A percentile compares a stretch with the other conserved stretches of the same genome.
phyloP scores from a whole-genome alignment of 2,329 filamentous ascomycete species.

The Fonsecaea erecta region DNA sequence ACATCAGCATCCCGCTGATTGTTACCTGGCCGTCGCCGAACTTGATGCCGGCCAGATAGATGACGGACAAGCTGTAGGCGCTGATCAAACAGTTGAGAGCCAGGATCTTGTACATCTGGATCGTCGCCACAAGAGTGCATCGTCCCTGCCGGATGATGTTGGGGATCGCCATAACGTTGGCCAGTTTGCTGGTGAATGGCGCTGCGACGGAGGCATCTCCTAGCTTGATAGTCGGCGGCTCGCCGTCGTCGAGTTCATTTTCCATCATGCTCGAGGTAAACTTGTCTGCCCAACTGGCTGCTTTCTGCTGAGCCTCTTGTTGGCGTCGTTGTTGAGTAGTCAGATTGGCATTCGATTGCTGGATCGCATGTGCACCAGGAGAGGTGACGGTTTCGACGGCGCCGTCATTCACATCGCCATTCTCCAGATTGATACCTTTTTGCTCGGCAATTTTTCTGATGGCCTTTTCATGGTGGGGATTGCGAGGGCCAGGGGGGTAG shows the following conservation, averaged over 20 bases:
- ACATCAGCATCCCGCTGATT: conserved; percentile 99
- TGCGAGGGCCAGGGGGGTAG: conserved; percentile 85
- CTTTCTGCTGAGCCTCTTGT: conserved; percentile 68
- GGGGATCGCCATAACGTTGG: conserved; percentile 93
- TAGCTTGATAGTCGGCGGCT: conserved; percentile 94
- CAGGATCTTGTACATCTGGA: conserved; percentile 99
- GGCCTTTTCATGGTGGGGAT: conserved; percentile 93
- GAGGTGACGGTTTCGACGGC: conserved; percentile 67
- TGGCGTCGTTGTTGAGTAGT: conserved; percentile 58
- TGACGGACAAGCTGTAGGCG: conserved; percentile 92
- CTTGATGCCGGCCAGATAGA: conserved; percentile 98
- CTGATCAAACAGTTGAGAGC: conserved; percentile 97
- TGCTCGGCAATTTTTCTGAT: conserved; percentile 81
- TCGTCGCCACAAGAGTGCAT: conserved; percentile 95
- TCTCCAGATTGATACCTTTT: conserved; percentile 62
- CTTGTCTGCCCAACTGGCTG: conserved; percentile 81
- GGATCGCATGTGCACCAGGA: conserved; percentile 65
- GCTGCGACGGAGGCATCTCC: conserved; percentile 96
- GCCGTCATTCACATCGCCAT: conserved; percentile 58
- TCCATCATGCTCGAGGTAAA: conserved; percentile 89
- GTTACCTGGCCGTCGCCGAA: conserved; percentile 98
- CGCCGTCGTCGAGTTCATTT: conserved; percentile 80
- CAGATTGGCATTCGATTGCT: conserved; percentile 56
- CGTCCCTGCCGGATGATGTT: conserved; percentile 98
- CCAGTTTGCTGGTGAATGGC: conserved; percentile 95